These are phyloP conservation scores for Kingdonia uniflora DNA, from an alignment of 164 flowering plant genomes.

Conservation along the genomic window DNA sequence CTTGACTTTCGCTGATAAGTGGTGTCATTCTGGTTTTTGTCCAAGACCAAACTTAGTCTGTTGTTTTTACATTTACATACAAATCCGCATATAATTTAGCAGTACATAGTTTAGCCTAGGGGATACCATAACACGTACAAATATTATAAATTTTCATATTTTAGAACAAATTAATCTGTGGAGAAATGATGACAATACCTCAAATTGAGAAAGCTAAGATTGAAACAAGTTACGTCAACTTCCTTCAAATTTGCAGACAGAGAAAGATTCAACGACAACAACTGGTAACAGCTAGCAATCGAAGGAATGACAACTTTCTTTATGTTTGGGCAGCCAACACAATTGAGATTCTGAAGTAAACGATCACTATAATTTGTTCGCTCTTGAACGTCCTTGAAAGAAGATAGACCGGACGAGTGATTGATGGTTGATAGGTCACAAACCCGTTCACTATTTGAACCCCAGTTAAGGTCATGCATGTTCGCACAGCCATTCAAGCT, in stretches of 20 bases:
- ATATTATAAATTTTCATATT: no score
- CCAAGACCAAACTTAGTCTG: no score
- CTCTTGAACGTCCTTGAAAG: constrained; percentile 15
- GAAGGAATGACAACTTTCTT: constrained; percentile 76
- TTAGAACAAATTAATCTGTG: no score
- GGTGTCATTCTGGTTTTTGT: no score
- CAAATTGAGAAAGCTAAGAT: constrained; percentile 66
- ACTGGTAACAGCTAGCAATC: constrained; percentile 51
- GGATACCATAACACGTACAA: no score
- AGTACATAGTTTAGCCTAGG: no score
- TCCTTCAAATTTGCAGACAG: constrained; percentile 80
- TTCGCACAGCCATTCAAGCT: constrained; percentile 85
- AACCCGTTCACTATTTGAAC: constrained; percentile 16
- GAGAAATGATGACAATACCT: constrained; percentile 35
- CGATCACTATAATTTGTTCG: constrained; percentile 38
- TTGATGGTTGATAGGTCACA: constrained; percentile 16
- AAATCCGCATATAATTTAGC: no score
- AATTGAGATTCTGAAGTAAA: constrained; percentile 71
- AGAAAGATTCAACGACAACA: constrained; percentile 79
- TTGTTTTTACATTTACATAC: no score
- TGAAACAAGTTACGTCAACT: constrained; percentile 68
- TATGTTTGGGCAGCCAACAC: constrained; percentile 90
- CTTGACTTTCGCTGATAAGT: no score
- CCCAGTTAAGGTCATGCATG: constrained; percentile 97
- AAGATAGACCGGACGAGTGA: constrained; percentile 13